Evolutionary conservation across 306 rosid genomes (phyloP), one percentile per base, ranked within the genome.

Genomic region (Lagenaria siceraria): DNA sequence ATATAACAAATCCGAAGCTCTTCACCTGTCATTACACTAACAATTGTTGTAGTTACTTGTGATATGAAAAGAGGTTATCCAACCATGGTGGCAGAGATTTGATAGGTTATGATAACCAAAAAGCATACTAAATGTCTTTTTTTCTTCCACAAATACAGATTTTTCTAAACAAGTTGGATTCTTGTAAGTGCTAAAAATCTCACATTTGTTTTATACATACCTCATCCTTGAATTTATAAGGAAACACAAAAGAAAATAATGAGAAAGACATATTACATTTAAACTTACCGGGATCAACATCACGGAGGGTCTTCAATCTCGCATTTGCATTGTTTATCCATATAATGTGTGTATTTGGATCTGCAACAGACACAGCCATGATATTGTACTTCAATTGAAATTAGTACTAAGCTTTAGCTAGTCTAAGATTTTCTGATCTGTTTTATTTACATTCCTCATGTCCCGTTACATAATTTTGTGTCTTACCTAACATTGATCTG

Each of bases 1-100:
- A 94, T 94, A 54, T 94, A 94, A 89, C 98, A 90, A 68, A 94
- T 92, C 84, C 95, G 88, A 17, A 94, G 93, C 83, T 94, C 98
- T 89, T 94, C 98, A 15, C 91, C 98, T 94, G 87, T 65, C 18
- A 31, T 42, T 14, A 5, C 8, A 6, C n/a, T 2, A 74, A 4
- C 49, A 54, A 42, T 25, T 1, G 55, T 76, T 59, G 6, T 27
- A 52, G 29, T 5, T 36, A 42, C 42, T 38, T 6, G 42, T 38
- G 42, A 38, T 38, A 38, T 38, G 42, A 38, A 38, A 38, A 38
- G 42, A 38, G 42, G 9, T 38, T 38, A 38, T 38, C 42, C 42
- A 38, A 7, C 42, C 42, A 38, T 38, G 42, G 42, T 38, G 1
- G 9, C 9, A 38, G 9, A 38, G 42, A 38, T 38, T 38, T 38